A percentile compares a stretch with the other conserved stretches of the same genome.
Conservation (phyloP, 179 eudicot species). For the Spinacia oleracea region DNA sequence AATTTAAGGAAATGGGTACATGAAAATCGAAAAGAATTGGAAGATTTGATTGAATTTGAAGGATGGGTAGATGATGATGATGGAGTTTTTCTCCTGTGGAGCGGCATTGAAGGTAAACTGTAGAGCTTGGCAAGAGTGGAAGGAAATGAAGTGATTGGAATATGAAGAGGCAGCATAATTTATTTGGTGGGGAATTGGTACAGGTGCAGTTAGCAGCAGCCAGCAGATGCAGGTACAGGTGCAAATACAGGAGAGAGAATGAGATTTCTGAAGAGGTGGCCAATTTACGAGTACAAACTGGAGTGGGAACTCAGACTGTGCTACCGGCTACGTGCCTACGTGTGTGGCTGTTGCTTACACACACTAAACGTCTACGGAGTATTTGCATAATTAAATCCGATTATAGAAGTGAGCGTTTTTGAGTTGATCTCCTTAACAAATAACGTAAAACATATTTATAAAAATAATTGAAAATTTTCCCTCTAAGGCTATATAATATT, state of each 20-base stretch:
- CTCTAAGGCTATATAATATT: too few relatives aligned
- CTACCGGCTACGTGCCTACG: too few relatives aligned
- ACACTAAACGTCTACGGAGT: too few relatives aligned
- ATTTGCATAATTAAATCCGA: too few relatives aligned
- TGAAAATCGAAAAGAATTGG: constrained; percentile 10
- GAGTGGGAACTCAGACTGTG: too few relatives aligned
- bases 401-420: too few relatives aligned
- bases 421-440: too few relatives aligned
- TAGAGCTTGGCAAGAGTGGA: constrained; percentile 12
- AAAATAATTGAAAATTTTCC: too few relatives aligned
- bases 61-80: neutral
- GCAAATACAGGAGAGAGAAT: neutral
- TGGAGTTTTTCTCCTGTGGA: constrained; percentile 17
- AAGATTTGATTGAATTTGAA: constrained; percentile 11
- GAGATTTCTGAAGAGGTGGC: too few relatives aligned
- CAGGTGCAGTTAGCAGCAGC: neutral
- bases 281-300: too few relatives aligned
- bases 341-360: too few relatives aligned
- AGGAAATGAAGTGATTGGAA: neutral
- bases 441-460: too few relatives aligned
- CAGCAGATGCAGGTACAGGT: neutral
- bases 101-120: constrained; percentile 24
- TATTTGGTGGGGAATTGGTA: neutral
- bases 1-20: constrained; percentile 23
- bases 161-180: constrained; percentile 5